A percentile compares a stretch with the other conserved stretches of the same genome.
Conservation (phyloP, 345 rosid genomes). For the Aurinia saxatilis region DNA sequence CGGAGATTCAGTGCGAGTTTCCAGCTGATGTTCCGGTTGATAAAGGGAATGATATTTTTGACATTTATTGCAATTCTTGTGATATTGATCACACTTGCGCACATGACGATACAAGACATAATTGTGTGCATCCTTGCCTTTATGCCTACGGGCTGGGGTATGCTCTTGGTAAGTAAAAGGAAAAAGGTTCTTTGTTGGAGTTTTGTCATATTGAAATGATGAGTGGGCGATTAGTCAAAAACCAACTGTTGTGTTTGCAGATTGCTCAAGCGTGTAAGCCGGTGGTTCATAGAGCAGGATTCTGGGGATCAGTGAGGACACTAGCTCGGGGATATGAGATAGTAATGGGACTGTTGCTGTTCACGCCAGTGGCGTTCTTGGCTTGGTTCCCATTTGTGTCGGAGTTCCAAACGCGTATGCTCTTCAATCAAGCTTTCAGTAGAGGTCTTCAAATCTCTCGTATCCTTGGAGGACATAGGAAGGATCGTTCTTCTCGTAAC, state of each 20-base stretch:
- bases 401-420: conserved; percentile 98
- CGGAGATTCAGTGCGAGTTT: conserved; percentile 89
- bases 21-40: conserved; percentile 88
- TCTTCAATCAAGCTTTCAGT: conserved; percentile 99
- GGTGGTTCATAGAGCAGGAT: conserved; percentile 55
- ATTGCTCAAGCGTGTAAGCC: conserved; percentile 97
- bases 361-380: conserved; percentile 96
- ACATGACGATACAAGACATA: conserved; percentile 84
- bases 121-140: conserved; percentile 91
- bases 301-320: conserved; percentile 87
- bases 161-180: conserved; percentile 63
- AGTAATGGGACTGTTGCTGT: conserved; percentile 83
- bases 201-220: background rate
- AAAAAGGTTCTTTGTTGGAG: background rate
- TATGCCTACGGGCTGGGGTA: conserved; percentile 99
- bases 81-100: conserved; percentile 68
- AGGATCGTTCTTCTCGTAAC: conserved; percentile 70
- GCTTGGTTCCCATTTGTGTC: conserved; percentile 99
- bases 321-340: conserved; percentile 96
- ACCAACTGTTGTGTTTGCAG: conserved; percentile 26
- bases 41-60: conserved; percentile 93
- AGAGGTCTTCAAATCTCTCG: conserved; percentile 99
- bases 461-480: conserved; percentile 88
- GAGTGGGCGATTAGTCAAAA: background rate
- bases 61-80: conserved; percentile 72